phyloP scores from a whole-genome alignment of 2,329 filamentous ascomycete genomes.

The Dryadomyces quercus-mongolicae region DNA sequence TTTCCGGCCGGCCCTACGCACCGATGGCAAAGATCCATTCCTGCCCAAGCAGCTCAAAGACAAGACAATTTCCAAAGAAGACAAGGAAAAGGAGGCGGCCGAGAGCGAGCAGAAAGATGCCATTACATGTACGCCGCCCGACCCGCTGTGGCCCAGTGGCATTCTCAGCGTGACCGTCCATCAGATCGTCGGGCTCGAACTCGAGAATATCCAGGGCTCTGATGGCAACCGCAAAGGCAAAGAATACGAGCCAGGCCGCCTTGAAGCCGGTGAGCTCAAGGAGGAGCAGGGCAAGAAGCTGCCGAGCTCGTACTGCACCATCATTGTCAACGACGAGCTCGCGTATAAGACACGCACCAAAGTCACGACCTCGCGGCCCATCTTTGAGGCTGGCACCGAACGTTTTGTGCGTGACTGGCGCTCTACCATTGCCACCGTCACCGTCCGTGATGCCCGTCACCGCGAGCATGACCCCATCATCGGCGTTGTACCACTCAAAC shows the following conservation, averaged over 20 bases:
- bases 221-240: conserved; percentile 67
- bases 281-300: conserved; percentile 71
- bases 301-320: conserved; percentile 89
- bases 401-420: conserved; percentile 90
- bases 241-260: conserved; percentile 80
- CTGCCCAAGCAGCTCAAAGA: conserved; percentile 64
- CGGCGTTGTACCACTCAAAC: conserved; percentile 77
- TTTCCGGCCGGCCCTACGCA: conserved; percentile 72
- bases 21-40: conserved; percentile 71
- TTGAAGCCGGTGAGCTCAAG: conserved; percentile 68
- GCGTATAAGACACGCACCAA: conserved; percentile 90
- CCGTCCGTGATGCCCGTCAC: conserved; percentile 79
- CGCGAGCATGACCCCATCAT: conserved; percentile 90
- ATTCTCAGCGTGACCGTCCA: conserved; percentile 79
- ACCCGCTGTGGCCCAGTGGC: conserved; percentile 92
- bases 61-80: conserved; percentile 68
- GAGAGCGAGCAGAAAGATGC: conserved; percentile 68
- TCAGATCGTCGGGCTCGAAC: conserved; percentile 87
- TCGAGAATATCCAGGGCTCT: conserved; percentile 83
- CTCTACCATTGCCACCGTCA: conserved; percentile 72
- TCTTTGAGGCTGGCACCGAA: conserved; percentile 94
- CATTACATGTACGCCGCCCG: conserved; percentile 79
- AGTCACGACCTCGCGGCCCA: conserved; percentile 85
- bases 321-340: conserved; percentile 77
- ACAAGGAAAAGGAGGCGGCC: conserved; percentile 56